Evolutionary conservation across 352 stramenopile genomes (phyloP), one percentile per base, ranked within the genome.

Genomic region (Phytophthora brassicae): DNA sequence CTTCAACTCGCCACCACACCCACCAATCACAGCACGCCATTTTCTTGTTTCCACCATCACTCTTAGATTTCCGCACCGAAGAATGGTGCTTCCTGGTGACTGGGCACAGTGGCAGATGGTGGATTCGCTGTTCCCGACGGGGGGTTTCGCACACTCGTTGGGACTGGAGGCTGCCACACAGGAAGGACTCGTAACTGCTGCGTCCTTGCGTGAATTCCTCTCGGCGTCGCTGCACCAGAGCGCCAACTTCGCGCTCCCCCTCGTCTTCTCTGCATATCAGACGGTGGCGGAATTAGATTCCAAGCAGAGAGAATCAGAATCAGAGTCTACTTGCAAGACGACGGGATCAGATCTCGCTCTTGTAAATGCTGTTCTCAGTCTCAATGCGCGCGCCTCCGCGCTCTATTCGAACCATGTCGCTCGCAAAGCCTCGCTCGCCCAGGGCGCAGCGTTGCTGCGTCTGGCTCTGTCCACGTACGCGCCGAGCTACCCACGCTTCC

Each of bases 381-480:
- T 92, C 6, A 90, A 94, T 43, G 66, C 66, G 14, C 63, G 54
- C 14, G 65, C 75, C 16, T 77, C 75, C 4, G 84, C 84, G 31
- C 68, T 92, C 22, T 83, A 80, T 41, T 88, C 84, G 23, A 94
- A 94, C 70, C 83, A 92, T 59, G 85, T 94, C 24, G 82, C 83
- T 3, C 75, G 74, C 54, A 91, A 90, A 43, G 85, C 85, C 22
- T 94, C 83, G 35, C 67, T 92, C 26, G 81, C 83, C 0, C 83
- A 92, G 48, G 85, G 85, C 11, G 77, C 72, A 16, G 85, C 85
- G 13, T 64, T 92, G 64, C 65, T 92, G 43, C 67, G 85, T 26
- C 70, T 94, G 51, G 83, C 81, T 9, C 63, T 87, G 44, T 84
- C 77, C 22, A 89, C 74, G 13, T 89, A 89, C 54, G 64, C 8